Base-by-base conservation (phyloP, 2,329 filamentous ascomycete species). In the Ceratocystis smalleyi region DNA sequence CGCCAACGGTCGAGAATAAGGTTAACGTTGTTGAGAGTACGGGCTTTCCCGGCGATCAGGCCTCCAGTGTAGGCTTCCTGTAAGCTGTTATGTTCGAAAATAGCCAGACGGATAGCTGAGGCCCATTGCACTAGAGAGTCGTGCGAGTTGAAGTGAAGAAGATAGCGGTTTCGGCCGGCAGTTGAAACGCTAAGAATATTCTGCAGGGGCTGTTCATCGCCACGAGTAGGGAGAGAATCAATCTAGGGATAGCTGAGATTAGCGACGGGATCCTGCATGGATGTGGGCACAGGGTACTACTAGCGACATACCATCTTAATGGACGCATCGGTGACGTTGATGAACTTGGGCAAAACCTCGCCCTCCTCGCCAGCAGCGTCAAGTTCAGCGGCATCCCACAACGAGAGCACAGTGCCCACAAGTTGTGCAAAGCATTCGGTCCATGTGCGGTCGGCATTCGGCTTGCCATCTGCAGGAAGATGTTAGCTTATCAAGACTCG, bases 21-120 rank as follows among this genome's bases (percentile, higher is more conserved):
- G 69, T 87, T 87, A 72, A 97, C 97, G 72, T 91, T 94, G 77
- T 96, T 96, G 63, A 99, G 75, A 0, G 77, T 75, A 73, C 91
- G 95, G 65, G 91, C 94, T 76, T 96, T 97, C 64, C 91, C 94
- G 10, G 94, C 94, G 71, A 99, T 94, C 55, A 99, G 78, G 22
- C 92, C 92, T 5, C 94, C 94, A 0, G 94, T 99, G 73, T 99
- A 99, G 0, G 94, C 91, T 75, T 99, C 94, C 72, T 97, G 92
- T 43, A 99, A 78, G 0, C 89, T 90, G 1, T 91, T 85, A 71
- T 97, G 88, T 76, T 99, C 94, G 73, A 86, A 97, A 83, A 97
- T 95, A 70, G 92, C 83, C 24, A 99, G 83, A 59, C 94, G 85
- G 69, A 99, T 97, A 55, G 88, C 90, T 17, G 94, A 88, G 0